A percentile compares a stretch with the other conserved stretches of the same genome.
phyloP scores from a whole-genome alignment of 352 stramenopile genomes.

The Achlya hypogyna region DNA sequence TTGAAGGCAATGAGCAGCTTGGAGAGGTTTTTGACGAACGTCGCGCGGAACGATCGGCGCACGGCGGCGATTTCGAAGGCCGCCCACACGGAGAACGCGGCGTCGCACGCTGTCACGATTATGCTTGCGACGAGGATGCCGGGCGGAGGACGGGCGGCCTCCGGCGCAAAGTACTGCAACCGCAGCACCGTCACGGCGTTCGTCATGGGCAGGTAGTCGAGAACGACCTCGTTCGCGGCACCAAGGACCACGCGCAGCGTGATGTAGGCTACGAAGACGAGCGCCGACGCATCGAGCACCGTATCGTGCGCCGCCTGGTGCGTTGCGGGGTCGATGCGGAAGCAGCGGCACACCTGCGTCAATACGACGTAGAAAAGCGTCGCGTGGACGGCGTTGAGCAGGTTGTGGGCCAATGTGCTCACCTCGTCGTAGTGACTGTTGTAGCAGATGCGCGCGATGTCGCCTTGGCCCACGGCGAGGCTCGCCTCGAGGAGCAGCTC shows the following conservation, averaged over 20 bases:
- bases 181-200: constrained; percentile 31
- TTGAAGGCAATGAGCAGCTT: constrained; percentile 35
- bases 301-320: constrained; percentile 10
- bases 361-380: constrained; percentile 26
- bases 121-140: constrained; percentile 25
- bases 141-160: constrained; percentile 13
- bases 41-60: constrained; percentile 25
- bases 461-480: neutral
- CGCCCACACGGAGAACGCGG: constrained; percentile 21
- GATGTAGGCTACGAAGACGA: constrained; percentile 24
- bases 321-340: constrained; percentile 18
- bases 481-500: neutral
- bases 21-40: constrained; percentile 36
- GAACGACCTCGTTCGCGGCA: constrained; percentile 27
- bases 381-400: constrained; percentile 15
- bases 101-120: constrained; percentile 20
- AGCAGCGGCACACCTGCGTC: constrained; percentile 30
- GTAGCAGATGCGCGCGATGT: neutral
- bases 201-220: constrained; percentile 35
- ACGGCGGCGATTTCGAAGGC: constrained; percentile 25
- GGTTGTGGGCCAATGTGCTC: neutral
- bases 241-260: constrained; percentile 24
- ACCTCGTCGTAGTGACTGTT: neutral
- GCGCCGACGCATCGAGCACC: constrained; percentile 5
- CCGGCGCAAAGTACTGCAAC: constrained; percentile 19